Percentiles rank a stretch among this genome's conserved stretches.
Conservation (phyloP, 306 rosid species). For the Trifolium dubium region DNA sequence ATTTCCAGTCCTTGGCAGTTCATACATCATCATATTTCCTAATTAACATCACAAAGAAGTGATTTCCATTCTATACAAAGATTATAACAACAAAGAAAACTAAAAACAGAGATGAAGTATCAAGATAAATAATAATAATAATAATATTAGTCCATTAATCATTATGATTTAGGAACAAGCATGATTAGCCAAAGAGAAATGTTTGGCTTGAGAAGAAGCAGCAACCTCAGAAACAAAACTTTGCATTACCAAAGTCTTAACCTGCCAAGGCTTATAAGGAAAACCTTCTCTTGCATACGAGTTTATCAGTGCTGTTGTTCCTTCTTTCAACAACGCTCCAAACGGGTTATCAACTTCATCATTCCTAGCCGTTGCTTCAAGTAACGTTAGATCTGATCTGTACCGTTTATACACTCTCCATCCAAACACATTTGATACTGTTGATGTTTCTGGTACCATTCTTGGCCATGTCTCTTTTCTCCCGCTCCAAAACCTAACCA, state of each 20-base stretch:
- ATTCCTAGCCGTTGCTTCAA: conserved; percentile 67
- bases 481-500: conserved; percentile 76
- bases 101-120: not conserved
- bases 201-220: conserved; percentile 65
- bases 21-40: not conserved
- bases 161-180: conserved; percentile 52
- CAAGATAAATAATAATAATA: not conserved
- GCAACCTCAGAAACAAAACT: conserved; percentile 64
- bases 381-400: conserved; percentile 75
- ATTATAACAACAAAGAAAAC: no score
- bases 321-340: conserved; percentile 73
- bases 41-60: conserved; percentile 20
- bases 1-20: not conserved
- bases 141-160: no score
- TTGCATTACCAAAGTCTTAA: conserved; percentile 79
- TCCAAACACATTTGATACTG: conserved; percentile 81
- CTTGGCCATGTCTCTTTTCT: conserved; percentile 80
- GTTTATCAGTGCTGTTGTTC: conserved; percentile 72
- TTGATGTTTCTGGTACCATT: conserved; percentile 84
- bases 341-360: conserved; percentile 59
- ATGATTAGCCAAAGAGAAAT: conserved; percentile 65
- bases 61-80: not conserved
- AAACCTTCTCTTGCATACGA: conserved; percentile 71
- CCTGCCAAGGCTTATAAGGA: conserved; percentile 80
- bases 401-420: conserved; percentile 70